Evolutionary conservation across 2,329 filamentous ascomycete genomes (phyloP).

Genomic region (Trichophyton equinum): DNA sequence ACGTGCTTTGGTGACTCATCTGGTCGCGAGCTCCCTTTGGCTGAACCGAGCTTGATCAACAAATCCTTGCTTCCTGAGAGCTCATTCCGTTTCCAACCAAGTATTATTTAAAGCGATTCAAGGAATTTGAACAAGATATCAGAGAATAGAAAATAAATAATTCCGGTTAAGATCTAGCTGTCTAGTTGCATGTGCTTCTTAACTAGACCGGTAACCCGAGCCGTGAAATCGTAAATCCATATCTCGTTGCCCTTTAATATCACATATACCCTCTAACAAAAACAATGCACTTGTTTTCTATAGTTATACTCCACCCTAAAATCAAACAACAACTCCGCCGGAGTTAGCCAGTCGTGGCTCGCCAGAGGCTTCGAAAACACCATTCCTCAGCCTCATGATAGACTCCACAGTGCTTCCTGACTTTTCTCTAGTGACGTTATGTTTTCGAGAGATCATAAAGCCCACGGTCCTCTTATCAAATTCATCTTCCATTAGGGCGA

Average conservation of each 20-base stretch:
- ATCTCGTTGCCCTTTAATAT: neutral
- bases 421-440: slow-evolving; percentile 55
- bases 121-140: neutral
- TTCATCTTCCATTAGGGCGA: slow-evolving; percentile 52
- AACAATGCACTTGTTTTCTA: neutral
- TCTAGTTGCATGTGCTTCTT: neutral
- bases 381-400: slow-evolving; percentile 48
- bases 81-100: too few relatives aligned
- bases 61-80: too few relatives aligned
- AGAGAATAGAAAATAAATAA: neutral
- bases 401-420: slow-evolving; percentile 60
- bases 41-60: too few relatives aligned
- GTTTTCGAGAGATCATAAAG: slow-evolving; percentile 51
- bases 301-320: neutral
- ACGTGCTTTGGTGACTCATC: too few relatives aligned
- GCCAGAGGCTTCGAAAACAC: slow-evolving; percentile 62
- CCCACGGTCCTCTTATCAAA: slow-evolving; percentile 55
- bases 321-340: slow-evolving; percentile 45
- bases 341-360: slow-evolving; percentile 65
- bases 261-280: neutral
- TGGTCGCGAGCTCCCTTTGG: too few relatives aligned
- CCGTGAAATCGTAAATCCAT: neutral
- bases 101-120: too few relatives aligned
- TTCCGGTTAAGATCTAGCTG: neutral
- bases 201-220: neutral